phyloP scores from a whole-genome alignment of 495 filamentous ascomycete species.

The Neurospora terricola region DNA sequence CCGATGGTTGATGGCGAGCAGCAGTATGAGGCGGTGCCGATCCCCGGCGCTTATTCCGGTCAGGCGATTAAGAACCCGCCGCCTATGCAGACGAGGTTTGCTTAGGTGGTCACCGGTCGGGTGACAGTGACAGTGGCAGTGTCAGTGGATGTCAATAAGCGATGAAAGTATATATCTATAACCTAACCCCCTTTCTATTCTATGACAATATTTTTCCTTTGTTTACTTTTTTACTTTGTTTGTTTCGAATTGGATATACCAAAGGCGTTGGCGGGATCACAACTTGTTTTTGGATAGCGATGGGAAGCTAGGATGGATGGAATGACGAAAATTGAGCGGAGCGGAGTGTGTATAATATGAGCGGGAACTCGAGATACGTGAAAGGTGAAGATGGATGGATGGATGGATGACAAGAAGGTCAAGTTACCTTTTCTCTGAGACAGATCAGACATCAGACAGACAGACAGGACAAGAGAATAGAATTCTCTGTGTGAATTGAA shows the following conservation, averaged over 20 bases:
- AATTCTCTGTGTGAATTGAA: neutral
- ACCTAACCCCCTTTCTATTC: conserved; percentile 6
- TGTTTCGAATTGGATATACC: conserved; percentile 12
- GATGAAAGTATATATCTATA: neutral
- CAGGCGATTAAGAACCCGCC: conserved; percentile 15
- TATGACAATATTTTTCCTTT: conserved; percentile 17
- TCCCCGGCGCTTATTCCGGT: conserved; percentile 52
- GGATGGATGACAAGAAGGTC: neutral
- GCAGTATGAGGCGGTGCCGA: conserved; percentile 56
- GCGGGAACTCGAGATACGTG: conserved; percentile 7
- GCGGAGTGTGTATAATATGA: conserved; percentile 23
- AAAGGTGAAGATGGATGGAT: neutral
- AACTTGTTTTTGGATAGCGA: neutral
- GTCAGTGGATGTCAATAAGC: neutral
- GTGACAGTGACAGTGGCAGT: neutral
- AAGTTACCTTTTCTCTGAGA: neutral
- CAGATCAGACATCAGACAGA: neutral
- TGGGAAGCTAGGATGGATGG: neutral
- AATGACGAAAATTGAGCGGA: neutral
- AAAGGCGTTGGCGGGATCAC: conserved; percentile 17
- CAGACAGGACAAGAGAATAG: neutral
- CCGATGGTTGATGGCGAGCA: conserved; percentile 52
- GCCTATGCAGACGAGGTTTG: conserved; percentile 15
- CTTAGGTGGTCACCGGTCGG: conserved; percentile 21
- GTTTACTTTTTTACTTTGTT: conserved; percentile 9